Evolutionary conservation across 225 moss, liverwort and hornwort species (phyloP).

Genomic region (Bryoerythrophyllum caledonicum): DNA sequence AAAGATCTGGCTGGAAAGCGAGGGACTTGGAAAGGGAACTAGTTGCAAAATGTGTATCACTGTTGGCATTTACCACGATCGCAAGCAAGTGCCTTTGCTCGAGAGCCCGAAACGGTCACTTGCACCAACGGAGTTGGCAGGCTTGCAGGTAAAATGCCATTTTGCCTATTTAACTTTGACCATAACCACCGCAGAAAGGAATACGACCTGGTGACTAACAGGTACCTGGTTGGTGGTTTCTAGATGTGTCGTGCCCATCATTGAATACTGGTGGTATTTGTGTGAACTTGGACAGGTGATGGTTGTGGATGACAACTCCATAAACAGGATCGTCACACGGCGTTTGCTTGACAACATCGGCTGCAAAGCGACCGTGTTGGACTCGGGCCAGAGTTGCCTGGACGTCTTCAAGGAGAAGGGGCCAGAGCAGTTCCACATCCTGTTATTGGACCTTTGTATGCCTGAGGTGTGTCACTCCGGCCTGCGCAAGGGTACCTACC

Average conservation of each 20-base stretch:
- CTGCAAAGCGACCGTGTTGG: constrained; percentile 63
- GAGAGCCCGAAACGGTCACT: constrained; percentile 13
- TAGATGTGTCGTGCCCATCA: not conserved
- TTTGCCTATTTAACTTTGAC: not conserved
- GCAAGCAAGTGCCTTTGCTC: constrained; percentile 7
- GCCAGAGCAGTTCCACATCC: constrained; percentile 61
- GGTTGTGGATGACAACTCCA: constrained; percentile 88
- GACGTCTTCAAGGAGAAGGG: constrained; percentile 61
- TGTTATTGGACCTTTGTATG: constrained; percentile 86
- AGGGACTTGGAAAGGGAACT: constrained; percentile 70
- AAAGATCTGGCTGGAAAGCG: constrained; percentile 64
- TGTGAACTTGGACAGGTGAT: constrained; percentile 48
- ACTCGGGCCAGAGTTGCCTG: constrained; percentile 71
- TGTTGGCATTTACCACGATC: constrained; percentile 48
- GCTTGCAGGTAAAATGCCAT: constrained; percentile 34
- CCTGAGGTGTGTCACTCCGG: constrained; percentile 55
- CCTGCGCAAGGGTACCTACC: constrained; percentile 16
- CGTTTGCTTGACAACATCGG: constrained; percentile 74
- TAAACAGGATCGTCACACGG: constrained; percentile 79
- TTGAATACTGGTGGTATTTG: not conserved
- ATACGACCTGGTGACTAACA: too few species aligned
- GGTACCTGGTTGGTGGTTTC: too few species aligned
- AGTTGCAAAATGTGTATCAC: constrained; percentile 62
- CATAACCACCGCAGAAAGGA: too few species aligned
- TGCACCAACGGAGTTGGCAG: constrained; percentile 30